A percentile compares a stretch with the other conserved stretches of the same genome.
Conservation (phyloP, 106 monocot species). For the Hemerocallis citrina region DNA sequence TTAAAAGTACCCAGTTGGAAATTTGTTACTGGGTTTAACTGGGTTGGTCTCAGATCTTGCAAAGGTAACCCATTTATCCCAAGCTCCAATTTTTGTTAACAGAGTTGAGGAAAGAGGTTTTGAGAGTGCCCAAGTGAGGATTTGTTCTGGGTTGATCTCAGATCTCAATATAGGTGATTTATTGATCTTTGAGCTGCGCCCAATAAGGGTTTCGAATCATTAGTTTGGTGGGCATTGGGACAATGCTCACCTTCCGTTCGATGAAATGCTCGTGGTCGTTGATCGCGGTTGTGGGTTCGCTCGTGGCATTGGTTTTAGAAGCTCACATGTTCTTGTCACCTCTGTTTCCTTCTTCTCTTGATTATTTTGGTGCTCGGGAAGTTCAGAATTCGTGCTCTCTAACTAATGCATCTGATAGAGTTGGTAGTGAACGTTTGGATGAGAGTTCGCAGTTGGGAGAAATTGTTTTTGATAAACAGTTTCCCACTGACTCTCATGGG, state of each 20-base stretch:
- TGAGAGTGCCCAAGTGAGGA: not conserved
- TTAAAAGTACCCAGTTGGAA: not conserved
- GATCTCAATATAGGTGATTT: not conserved
- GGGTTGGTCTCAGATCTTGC: not conserved
- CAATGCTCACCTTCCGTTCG: not conserved
- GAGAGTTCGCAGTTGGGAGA: not conserved
- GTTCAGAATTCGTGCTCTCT: conserved; percentile 7
- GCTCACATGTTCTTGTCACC: conserved; percentile 49
- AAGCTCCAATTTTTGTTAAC: not conserved
- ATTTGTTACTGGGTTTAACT: no score
- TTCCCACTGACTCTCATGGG: conserved; percentile 35
- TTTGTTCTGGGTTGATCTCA: not conserved
- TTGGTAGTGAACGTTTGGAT: not conserved
- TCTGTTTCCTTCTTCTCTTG: conserved; percentile 31
- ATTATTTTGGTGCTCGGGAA: conserved; percentile 23
- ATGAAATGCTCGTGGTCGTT: conserved; percentile 47
- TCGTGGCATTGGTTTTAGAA: conserved; percentile 16
- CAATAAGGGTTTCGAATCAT: no score
- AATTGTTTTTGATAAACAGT: conserved; percentile 16
- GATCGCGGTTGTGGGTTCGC: conserved; percentile 18
- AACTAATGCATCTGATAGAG: conserved; percentile 7
- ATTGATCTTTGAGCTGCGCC: not conserved
- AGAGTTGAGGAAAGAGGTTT: not conserved
- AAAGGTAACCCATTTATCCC: not conserved
- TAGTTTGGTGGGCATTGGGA: not conserved